Evolutionary conservation across 257 asterid genomes (phyloP), one percentile per base, ranked within the genome.

Genomic region (Solanum virginianum): DNA sequence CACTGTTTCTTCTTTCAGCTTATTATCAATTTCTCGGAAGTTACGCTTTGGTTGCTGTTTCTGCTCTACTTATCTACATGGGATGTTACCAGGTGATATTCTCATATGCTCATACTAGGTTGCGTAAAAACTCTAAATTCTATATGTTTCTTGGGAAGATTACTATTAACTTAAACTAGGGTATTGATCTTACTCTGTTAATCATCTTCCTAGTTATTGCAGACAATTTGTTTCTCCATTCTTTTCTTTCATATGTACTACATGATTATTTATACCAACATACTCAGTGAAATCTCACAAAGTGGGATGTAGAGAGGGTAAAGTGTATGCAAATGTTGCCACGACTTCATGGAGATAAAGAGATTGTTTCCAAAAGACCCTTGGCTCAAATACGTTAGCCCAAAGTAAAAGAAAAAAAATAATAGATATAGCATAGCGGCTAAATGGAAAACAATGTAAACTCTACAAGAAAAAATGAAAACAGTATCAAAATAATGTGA

Each of bases 11-110:
- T 85, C 98, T 96, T 86, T 94, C 98, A 84, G 98, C 99, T 85
- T 96, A 96, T 89, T 96, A 95, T 94, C 93, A 94, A 85, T 95
- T 95, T 91, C 93, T 96, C 7, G 95, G 94, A 83, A 93, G 90
- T 63, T 96, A 86, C 88, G 98, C 99, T 70, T 86, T 92, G 18
- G 92, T 96, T 81, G 99, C 98, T 56, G 99, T 95, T 47, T 97
- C 93, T 75, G 97, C 99, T 86, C 87, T 96, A 88, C 98, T 96
- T 88, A 94, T 96, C 57, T 96, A 96, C 74, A 98, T 96, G 32
- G 99, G 99, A 72, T 93, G 98, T 91, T 96, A 96, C 89, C 99
- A 96, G 99, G 98, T 94, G 88, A 89, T 82, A 80, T 0, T 26
- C 71, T 77, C 51, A 24, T 70, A 59, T 72, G 22, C 24, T 79